Evolutionary conservation across 805 yeast species (phyloP).

Genomic region (Ogataea trehalophila): DNA sequence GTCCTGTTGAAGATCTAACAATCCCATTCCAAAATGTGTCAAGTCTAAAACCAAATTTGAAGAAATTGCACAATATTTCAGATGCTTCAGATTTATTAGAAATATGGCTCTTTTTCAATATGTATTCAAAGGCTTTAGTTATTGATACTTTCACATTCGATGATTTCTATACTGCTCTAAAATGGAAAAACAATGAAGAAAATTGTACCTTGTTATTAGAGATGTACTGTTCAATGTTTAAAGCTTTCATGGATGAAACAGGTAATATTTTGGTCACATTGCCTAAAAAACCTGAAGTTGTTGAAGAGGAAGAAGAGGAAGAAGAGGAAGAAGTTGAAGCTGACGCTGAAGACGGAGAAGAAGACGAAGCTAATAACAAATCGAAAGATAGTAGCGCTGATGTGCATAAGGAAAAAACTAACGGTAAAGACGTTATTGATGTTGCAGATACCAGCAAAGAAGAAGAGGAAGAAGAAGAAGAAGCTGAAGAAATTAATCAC

Average conservation of each 20-base stretch:
- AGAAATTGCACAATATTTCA: slow-evolving; percentile 17
- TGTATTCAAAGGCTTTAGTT: slow-evolving; percentile 57
- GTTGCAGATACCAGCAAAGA: slow-evolving; percentile 23
- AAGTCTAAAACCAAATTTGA: slow-evolving; percentile 22
- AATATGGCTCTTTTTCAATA: slow-evolving; percentile 70
- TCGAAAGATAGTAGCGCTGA: neutral
- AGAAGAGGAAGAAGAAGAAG: slow-evolving; percentile 21
- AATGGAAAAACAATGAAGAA: slow-evolving; percentile 40
- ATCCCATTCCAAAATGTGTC: slow-evolving; percentile 25
- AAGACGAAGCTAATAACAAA: slow-evolving; percentile 11
- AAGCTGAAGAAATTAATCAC: slow-evolving; percentile 30
- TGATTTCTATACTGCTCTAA: slow-evolving; percentile 59
- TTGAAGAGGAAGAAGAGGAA: slow-evolving; percentile 18
- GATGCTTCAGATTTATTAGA: slow-evolving; percentile 49
- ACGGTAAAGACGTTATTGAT: slow-evolving; percentile 21
- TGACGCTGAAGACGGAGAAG: slow-evolving; percentile 7
- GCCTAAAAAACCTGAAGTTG: slow-evolving; percentile 25
- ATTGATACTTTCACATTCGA: slow-evolving; percentile 79
- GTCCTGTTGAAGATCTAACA: slow-evolving; percentile 29
- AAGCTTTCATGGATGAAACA: slow-evolving; percentile 46
- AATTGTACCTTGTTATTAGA: slow-evolving; percentile 56
- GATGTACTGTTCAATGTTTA: slow-evolving; percentile 60
- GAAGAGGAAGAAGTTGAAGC: slow-evolving; percentile 23
- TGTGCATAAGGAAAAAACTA: slow-evolving; percentile 18
- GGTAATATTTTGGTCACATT: slow-evolving; percentile 22